phyloP scores from a whole-genome alignment of 345 rosid species.

The Salix exigua region DNA sequence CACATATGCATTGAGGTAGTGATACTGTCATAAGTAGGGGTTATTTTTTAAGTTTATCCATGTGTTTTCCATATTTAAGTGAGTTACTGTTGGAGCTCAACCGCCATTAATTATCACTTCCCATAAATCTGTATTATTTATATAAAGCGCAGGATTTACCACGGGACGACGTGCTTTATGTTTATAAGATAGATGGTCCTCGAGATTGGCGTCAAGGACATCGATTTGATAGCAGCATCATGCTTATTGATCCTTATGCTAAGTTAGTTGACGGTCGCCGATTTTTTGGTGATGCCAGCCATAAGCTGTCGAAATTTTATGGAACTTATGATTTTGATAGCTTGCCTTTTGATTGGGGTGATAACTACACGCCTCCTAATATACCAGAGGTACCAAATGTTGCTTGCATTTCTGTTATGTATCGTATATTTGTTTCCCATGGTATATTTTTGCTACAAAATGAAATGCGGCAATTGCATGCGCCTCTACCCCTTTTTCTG shows the following conservation, averaged over 20 bases:
- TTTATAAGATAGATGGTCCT: slow-evolving; percentile 87
- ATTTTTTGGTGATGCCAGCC: slow-evolving; percentile 61
- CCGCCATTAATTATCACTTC: no score
- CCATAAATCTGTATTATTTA: slow-evolving; percentile 2
- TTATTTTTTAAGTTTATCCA: not conserved
- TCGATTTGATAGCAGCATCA: slow-evolving; percentile 56
- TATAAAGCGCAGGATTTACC: slow-evolving; percentile 62
- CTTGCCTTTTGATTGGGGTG: slow-evolving; percentile 83
- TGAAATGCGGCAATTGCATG: not conserved
- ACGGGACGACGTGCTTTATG: slow-evolving; percentile 62
- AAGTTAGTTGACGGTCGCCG: slow-evolving; percentile 83
- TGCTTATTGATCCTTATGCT: slow-evolving; percentile 87
- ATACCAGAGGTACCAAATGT: slow-evolving; percentile 62
- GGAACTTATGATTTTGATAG: slow-evolving; percentile 86
- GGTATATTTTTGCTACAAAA: not conserved
- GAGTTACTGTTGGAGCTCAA: not conserved
- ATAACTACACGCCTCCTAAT: slow-evolving; percentile 58
- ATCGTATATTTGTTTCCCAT: not conserved
- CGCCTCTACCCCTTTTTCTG: not conserved
- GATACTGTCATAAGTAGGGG: slow-evolving; percentile 6
- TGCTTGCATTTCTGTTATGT: slow-evolving; percentile 2
- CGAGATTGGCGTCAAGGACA: slow-evolving; percentile 75
- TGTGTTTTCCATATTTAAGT: not conserved
- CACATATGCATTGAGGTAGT: slow-evolving; percentile 75
- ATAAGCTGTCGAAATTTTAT: slow-evolving; percentile 54